Conservation (phyloP, 305 asterid species). For the Fraxinus floribunda region DNA sequence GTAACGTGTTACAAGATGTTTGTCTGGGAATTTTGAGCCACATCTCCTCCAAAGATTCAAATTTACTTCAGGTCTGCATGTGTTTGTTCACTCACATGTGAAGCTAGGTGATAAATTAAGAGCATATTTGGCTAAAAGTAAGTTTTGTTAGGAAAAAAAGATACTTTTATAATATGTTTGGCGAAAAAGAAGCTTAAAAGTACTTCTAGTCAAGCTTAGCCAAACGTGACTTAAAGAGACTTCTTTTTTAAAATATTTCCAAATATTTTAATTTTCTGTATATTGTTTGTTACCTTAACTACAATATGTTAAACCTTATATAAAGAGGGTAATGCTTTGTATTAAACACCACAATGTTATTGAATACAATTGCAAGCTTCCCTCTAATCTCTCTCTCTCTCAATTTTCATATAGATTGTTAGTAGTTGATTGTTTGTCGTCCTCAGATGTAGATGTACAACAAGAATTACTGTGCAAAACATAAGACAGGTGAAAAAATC, state of each 20-base stretch:
- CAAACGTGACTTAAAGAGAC: not conserved
- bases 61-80: not conserved
- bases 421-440: not conserved
- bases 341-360: not conserved
- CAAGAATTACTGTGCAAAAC: not conserved
- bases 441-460: no score
- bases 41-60: no score
- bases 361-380: not conserved
- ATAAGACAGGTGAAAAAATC: not conserved
- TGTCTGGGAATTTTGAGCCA: not conserved
- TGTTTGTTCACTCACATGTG: not conserved
- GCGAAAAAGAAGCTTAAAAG: not conserved
- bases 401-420: not conserved
- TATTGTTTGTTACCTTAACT: not conserved
- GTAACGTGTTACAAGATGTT: not conserved
- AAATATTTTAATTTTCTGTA: not conserved
- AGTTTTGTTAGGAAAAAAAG: not conserved
- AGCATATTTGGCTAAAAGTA: not conserved
- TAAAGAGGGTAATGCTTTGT: not conserved
- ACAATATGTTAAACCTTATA: not conserved
- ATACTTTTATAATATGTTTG: not conserved
- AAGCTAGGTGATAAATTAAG: not conserved
- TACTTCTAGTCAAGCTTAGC: not conserved
- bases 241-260: not conserved
- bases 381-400: not conserved